Evolutionary conservation across 2,329 filamentous ascomycete genomes (phyloP), one percentile per base, ranked within the genome.

Genomic region (Escovopsis weberi): DNA sequence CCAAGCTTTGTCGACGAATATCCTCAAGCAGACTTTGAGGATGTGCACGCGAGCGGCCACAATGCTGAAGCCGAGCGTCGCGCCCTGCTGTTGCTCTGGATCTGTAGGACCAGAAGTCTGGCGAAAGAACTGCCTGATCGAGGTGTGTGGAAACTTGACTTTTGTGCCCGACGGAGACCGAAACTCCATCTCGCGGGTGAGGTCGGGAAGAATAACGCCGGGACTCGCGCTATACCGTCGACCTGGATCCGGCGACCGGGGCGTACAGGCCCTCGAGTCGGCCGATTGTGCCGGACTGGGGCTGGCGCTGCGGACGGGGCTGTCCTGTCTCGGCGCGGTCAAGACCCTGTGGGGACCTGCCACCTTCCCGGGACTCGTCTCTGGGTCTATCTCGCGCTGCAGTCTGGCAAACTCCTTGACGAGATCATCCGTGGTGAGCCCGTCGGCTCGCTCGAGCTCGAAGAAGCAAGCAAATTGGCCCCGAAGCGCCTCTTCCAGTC

Each of bases 391-490:
- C 23, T 56, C 52, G 28, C 57, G 53, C 12, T 56, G 55, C 8
- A 52, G 52, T 12, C 54, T 51, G 37, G 65, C 61, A 39, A 58
- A 51, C n/a, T 63, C 58, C 12, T 60, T 61, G 33, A 64, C 53
- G 2, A 66, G 49, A 37, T 66, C 63, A 12, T 65, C 61, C 0
- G 64, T 66, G 0, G 64, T 63, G 9, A 64, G 47, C 0, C 63
- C 65, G 38, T 69, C 67, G 32, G 68, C 63, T 0, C 67, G 56
- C 39, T 64, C 59, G 0, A 70, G 56, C 6, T 60, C 61, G 35
- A 70, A 70, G 38, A 70, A 69, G 40, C 64, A 67, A 1, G 64
- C 61, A 37, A 64, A 70, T 38, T 67, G 63, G 0, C 60, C 63
- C 2, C 67, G 58, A 0, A 70, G 49, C 1, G 60, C 58, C n/a